phyloP scores from a whole-genome alignment of 2,329 filamentous ascomycete genomes.

The Pleomassaria siparia region DNA sequence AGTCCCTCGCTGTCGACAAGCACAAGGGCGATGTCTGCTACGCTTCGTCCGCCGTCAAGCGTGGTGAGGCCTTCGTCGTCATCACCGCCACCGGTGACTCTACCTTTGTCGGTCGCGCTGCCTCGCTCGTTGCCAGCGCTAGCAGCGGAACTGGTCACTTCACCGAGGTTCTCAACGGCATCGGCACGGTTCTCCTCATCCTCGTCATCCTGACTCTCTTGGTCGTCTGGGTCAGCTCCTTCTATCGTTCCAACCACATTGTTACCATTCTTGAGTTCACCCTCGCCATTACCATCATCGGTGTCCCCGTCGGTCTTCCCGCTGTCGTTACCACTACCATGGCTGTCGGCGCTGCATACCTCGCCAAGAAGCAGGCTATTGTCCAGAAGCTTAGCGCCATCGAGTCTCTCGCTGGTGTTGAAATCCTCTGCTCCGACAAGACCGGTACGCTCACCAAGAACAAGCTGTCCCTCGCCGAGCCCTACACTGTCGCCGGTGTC shows the following conservation, averaged over 20 bases:
- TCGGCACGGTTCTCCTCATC: slow-evolving; percentile 77
- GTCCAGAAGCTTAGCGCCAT: slow-evolving; percentile 92
- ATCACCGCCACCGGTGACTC: slow-evolving; percentile 84
- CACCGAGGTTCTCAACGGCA: slow-evolving; percentile 86
- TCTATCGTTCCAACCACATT: slow-evolving; percentile 83
- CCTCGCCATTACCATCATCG: slow-evolving; percentile 85
- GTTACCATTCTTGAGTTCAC: slow-evolving; percentile 81
- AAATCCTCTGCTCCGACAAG: slow-evolving; percentile 94
- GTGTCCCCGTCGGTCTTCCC: slow-evolving; percentile 89
- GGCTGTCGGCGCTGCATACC: slow-evolving; percentile 88
- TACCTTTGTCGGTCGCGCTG: slow-evolving; percentile 87
- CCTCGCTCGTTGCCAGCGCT: slow-evolving; percentile 79
- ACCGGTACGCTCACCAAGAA: slow-evolving; percentile 93
- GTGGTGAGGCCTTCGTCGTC: slow-evolving; percentile 81
- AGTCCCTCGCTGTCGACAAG: slow-evolving; percentile 90
- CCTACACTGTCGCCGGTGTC: slow-evolving; percentile 79
- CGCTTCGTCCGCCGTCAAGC: slow-evolving; percentile 85
- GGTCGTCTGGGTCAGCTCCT: slow-evolving; percentile 81
- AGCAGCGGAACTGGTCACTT: slow-evolving; percentile 78
- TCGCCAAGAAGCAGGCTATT: slow-evolving; percentile 90
- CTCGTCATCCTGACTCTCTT: slow-evolving; percentile 80
- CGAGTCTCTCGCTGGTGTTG: slow-evolving; percentile 87
- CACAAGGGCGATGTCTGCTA: slow-evolving; percentile 79
- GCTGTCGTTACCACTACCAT: slow-evolving; percentile 93
- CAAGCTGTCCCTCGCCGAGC: slow-evolving; percentile 84